Evolutionary conservation across 1,139 yeast genomes (phyloP), one percentile per base, ranked within the genome.

Genomic region (Lodderomyces parapsilosis): DNA sequence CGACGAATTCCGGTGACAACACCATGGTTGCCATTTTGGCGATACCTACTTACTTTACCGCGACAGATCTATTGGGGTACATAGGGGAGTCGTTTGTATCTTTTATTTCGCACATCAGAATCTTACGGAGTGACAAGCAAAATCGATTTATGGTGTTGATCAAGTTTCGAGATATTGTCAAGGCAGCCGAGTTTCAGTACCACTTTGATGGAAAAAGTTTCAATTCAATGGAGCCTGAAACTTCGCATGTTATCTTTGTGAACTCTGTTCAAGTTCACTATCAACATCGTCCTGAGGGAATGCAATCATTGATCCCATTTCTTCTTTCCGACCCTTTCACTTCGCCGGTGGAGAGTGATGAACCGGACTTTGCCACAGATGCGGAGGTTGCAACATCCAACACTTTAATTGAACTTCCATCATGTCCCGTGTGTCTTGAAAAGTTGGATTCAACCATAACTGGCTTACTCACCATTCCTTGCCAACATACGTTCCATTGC

Each of bases 401-500:
- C 18, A 14, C 39, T 3, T 54, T 74, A 15, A 66, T 78, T 17
- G 97, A 91, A 57, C 68, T 91, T 15, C 96, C 98, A 0, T 86
- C 95, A 0, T 91, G 98, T 56, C 96, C 97, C 0, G 97, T 91
- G 0, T 91, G 98, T 57, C 68, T 91, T 19, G 98, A 91, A 55
- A 69, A 96, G 49, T 83, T 91, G 86, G 98, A 91, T 59, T 74
- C 93, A 2, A 78, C 78, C 19, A 72, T 86, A 5, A 83, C 96
- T 0, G 98, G 98, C 0, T 65, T 91, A 13, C 66, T 90, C 10
- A 91, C 97, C 0, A 90, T 88, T 39, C 89, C 94, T 0, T 91
- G 97, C 51, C 96, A 88, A 58, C 97, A 91, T 59, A 89, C 96
- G 0, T 91, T 89, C 62, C 97, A 91, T 60, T 90, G 96, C 54